Percentiles rank a stretch among this genome's conserved stretches.
Conservation (phyloP, 176 grass and related monocot species). For the Oryza coarctata region DNA sequence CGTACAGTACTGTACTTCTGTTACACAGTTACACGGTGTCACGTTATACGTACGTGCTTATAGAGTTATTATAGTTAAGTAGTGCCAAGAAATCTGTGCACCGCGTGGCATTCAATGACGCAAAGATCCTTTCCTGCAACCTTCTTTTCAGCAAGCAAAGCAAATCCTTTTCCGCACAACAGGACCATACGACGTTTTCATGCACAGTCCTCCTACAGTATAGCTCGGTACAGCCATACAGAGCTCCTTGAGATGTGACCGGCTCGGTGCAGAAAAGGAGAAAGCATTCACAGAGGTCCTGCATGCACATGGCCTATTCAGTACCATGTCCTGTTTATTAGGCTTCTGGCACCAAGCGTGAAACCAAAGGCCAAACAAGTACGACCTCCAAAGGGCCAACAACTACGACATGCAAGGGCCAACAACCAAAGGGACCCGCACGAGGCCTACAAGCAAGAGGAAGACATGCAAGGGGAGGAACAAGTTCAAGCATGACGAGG, state of each 20-base stretch:
- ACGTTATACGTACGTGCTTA: not conserved
- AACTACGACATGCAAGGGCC: too few species aligned
- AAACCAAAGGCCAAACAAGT: not conserved
- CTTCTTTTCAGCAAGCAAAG: not conserved
- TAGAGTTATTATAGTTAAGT: too few species aligned
- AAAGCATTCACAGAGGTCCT: not conserved
- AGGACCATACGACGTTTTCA: not conserved
- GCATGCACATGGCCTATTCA: not conserved
- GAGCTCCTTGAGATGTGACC: not conserved
- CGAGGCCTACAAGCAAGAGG: not conserved
- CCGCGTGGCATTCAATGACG: not conserved
- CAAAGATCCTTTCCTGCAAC: not conserved
- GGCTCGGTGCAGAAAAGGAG: not conserved
- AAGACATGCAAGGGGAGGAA: not conserved
- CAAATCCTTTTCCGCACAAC: not conserved
- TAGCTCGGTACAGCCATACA: not conserved
- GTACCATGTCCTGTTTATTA: not conserved
- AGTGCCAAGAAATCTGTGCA: not conserved
- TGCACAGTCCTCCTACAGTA: not conserved
- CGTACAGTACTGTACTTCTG: not conserved
- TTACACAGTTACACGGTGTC: not conserved
- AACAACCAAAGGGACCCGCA: not conserved
- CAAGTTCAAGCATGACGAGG: conserved; percentile 36
- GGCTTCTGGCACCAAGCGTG: not conserved
- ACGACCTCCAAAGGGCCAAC: not conserved